Percentiles rank a stretch among this genome's conserved stretches.
These are phyloP conservation scores for Ilyonectria mors-panacis DNA, from an alignment of 2,329 filamentous ascomycete species.

Conservation along the genomic window DNA sequence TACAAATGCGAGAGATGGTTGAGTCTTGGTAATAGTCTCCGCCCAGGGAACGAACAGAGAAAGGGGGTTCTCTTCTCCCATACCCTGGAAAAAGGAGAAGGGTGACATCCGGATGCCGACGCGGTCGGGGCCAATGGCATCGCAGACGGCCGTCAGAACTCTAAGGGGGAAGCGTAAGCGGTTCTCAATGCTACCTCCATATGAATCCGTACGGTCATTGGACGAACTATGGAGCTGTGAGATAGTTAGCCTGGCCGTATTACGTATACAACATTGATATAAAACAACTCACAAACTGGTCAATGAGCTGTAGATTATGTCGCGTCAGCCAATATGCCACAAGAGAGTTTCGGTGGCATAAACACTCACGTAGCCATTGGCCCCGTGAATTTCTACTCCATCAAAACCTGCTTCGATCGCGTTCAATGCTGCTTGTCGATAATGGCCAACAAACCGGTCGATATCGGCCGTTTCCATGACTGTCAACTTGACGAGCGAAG, in stretches of 20 bases:
- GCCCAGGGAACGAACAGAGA: conserved; percentile 65
- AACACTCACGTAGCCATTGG: conserved; percentile 70
- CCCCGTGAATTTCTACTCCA: conserved; percentile 74
- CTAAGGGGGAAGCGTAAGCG: conserved; percentile 66
- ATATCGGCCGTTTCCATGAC: conserved; percentile 77
- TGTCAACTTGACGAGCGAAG: conserved; percentile 53
- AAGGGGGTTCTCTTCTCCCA: conserved; percentile 73
- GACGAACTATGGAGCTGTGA: conserved; percentile 57
- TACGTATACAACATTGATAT: no score
- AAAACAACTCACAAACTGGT: conserved; percentile 66
- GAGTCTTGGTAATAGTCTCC: conserved; percentile 67
- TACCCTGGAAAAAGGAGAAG: conserved; percentile 73
- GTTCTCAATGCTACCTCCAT: conserved; percentile 69
- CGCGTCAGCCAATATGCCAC: conserved; percentile 17
- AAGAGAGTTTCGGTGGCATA: no score
- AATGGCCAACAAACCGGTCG: conserved; percentile 71
- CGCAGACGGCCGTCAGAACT: conserved; percentile 60
- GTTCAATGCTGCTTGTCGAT: conserved; percentile 66
- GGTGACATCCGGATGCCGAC: conserved; percentile 73
- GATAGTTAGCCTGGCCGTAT: neutral
- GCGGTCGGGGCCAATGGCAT: conserved; percentile 65
- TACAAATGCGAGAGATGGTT: conserved; percentile 71
- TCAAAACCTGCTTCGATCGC: conserved; percentile 78
- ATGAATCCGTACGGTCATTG: conserved; percentile 67
- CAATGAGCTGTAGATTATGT: conserved; percentile 53